Base-by-base conservation (phyloP, 371 early-diverging fungal genomes). In the Dentiscutata heterogama region DNA sequence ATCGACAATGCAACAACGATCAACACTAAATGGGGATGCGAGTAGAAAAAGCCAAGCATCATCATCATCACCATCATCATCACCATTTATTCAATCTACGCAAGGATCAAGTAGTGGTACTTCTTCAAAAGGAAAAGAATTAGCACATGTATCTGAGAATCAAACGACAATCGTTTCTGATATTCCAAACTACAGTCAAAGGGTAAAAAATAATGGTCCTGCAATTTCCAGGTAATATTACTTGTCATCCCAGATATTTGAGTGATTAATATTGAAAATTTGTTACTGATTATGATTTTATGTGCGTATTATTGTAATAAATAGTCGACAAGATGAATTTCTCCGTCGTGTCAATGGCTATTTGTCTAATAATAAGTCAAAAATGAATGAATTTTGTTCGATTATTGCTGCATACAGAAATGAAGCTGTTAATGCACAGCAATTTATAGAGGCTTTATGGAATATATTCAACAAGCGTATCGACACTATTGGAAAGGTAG, bases 401-500 rank as follows among this genome's bases (percentile, higher is more conserved):
- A 18, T 70, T 0, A 70, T 35, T 42, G 5, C n/a, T 3, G 20
- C 46, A 46, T 70, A 42, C 25, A 70, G n/a, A 22, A 22, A 70
- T 46, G 11, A 22, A 70, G 10, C 10, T 22, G 11, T 70, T 22
- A 20, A 25, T 35, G 74, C 74, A 74, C 18, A 25, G 14, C 53
- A 51, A 22, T 74, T 25, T 35, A 31, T 56, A 18, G 74, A 29
- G 53, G 22, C 16, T 51, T 74, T 74, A 20, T 74, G 18, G 51
- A 1, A 7, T 0, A 3, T 77, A n/a, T 77, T 77, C 35, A 61
- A 61, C 11, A 77, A 63, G 25, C 58, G 60, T 27, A 14, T 4
- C 4, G 63, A n/a, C 10, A 74, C 53, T 20, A 25, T 77, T 6
- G 85, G 85, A 51, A 91, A 91, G 83, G 85, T 91, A 70, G 83